Evolutionary conservation across 768 basidiomycete genomes (phyloP).

Genomic region (Lactarius quietus): DNA sequence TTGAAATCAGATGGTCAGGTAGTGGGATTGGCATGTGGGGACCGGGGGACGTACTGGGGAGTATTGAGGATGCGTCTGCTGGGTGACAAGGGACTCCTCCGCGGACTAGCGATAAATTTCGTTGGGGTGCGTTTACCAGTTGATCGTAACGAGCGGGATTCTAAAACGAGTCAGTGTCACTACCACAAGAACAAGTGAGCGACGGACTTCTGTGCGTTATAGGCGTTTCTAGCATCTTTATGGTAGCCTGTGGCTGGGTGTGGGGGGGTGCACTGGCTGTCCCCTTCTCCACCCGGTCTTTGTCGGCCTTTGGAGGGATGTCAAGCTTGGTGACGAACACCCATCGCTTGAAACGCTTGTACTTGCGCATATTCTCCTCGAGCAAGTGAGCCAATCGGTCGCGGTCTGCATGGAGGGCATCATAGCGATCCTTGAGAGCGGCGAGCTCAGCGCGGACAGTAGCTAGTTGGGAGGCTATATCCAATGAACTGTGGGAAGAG

Average conservation of each 20-base stretch:
- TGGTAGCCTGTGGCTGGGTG: not conserved
- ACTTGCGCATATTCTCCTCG: constrained; percentile 11
- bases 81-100: constrained; percentile 1
- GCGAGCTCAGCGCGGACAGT: constrained; percentile 12
- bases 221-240: constrained; percentile 17
- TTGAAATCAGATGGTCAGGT: not conserved
- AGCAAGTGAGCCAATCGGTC: not conserved
- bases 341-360: constrained; percentile 19
- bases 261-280: constrained; percentile 4
- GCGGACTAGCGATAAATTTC: not conserved
- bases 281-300: not conserved
- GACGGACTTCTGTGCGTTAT: constrained; percentile 14
- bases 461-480: constrained; percentile 5
- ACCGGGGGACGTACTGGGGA: constrained; percentile 7
- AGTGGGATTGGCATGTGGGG: too few species aligned
- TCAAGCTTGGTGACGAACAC: not conserved
- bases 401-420: constrained; percentile 16
- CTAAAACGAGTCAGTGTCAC: not conserved
- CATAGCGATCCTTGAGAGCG: constrained; percentile 14
- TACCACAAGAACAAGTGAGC: not conserved
- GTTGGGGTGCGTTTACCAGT: not conserved
- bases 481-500: not conserved
- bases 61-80: constrained; percentile 14
- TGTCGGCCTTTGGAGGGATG: not conserved
- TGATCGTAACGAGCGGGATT: not conserved